phyloP scores from a whole-genome alignment of 2,329 filamentous ascomycete genomes.

The Verticillium nonalfalfae region DNA sequence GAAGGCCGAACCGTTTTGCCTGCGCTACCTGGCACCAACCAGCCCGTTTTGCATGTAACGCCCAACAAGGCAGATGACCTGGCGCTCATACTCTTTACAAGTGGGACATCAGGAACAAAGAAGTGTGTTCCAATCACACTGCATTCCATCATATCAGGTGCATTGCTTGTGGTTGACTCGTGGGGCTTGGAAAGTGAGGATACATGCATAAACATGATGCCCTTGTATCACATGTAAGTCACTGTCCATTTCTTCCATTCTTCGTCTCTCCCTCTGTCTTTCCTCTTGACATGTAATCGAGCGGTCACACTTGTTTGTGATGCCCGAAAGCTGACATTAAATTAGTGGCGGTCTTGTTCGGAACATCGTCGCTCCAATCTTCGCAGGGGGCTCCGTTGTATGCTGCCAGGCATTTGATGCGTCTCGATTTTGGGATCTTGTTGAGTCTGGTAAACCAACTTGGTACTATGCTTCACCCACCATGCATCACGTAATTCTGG shows the following conservation, averaged over 20 bases:
- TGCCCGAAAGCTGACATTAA: no score
- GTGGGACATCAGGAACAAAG: slow-evolving; percentile 51
- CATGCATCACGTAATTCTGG: slow-evolving; percentile 49
- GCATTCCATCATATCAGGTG: slow-evolving; percentile 42
- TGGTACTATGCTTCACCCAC: slow-evolving; percentile 55
- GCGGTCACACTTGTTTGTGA: no score
- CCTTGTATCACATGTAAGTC: slow-evolving; percentile 21
- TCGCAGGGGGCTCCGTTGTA: slow-evolving; percentile 46
- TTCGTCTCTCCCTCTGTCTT: no score
- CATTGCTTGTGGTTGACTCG: slow-evolving; percentile 45
- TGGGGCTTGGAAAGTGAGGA: slow-evolving; percentile 41
- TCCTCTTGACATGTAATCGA: no score
- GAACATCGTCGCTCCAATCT: slow-evolving; percentile 47
- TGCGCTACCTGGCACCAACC: no score
- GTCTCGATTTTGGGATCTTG: slow-evolving; percentile 48
- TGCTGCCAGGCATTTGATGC: slow-evolving; percentile 49
- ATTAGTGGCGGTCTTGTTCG: slow-evolving; percentile 46
- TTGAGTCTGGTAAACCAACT: slow-evolving; percentile 38
- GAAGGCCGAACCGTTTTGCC: no score
- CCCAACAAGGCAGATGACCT: slow-evolving; percentile 39
- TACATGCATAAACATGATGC: slow-evolving; percentile 50
- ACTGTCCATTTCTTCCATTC: no score
- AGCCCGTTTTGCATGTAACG: no score
- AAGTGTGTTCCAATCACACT: slow-evolving; percentile 49
- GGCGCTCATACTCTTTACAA: slow-evolving; percentile 48